Conservation (phyloP, 2,329 filamentous ascomycete species). For the Clarireedia hainanense region DNA sequence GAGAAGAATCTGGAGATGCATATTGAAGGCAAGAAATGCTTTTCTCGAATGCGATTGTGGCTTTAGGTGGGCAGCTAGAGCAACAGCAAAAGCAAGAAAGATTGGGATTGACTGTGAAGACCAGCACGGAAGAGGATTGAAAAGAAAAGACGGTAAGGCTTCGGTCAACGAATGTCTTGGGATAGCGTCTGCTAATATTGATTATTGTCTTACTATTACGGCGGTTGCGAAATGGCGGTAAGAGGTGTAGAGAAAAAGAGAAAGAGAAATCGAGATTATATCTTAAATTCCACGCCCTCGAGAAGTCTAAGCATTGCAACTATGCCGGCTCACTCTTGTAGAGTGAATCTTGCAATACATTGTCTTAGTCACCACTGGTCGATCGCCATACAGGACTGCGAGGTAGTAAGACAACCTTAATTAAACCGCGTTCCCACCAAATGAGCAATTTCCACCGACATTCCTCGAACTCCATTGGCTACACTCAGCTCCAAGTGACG, state of each 20-base stretch:
- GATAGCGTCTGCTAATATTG: background rate
- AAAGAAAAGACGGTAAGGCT: background rate
- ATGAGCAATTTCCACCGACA: background rate
- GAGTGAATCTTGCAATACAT: background rate
- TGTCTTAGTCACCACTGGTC: background rate
- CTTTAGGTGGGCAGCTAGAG: background rate
- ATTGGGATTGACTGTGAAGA: background rate
- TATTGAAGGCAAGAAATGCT: background rate
- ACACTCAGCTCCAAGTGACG: background rate
- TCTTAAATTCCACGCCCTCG: background rate
- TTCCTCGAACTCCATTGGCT: background rate
- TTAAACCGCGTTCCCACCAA: background rate
- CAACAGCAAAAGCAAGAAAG: background rate
- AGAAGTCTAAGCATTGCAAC: background rate
- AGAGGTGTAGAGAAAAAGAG: background rate
- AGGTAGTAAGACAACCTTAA: background rate
- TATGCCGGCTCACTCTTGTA: no score
- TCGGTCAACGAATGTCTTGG: background rate
- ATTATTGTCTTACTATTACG: background rate
- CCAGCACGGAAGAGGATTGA: background rate
- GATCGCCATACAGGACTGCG: background rate
- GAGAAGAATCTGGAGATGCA: slow-evolving; percentile 6
- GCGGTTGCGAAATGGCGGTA: no score
- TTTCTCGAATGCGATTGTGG: background rate
- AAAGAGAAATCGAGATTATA: background rate